These are phyloP conservation scores for Penicillium capsulatum DNA, from an alignment of 2,329 filamentous ascomycete genomes.

Conservation along the genomic window DNA sequence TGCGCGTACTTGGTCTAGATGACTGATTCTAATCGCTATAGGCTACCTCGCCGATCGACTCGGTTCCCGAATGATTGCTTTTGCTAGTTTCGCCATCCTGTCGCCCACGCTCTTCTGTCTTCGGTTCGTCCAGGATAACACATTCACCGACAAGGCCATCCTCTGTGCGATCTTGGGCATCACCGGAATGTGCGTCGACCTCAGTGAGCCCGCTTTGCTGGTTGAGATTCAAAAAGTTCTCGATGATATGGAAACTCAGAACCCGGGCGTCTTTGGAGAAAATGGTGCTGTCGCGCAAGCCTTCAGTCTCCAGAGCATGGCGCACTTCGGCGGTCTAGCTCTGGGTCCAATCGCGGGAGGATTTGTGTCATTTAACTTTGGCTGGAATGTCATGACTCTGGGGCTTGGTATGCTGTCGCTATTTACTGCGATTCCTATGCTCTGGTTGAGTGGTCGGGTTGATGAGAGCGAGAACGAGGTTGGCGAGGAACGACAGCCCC, in stretches of 20 bases:
- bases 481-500: conserved; percentile 2
- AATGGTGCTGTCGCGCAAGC: conserved; percentile 57
- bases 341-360: conserved; percentile 57
- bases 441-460: conserved; percentile 4
- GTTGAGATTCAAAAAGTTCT: conserved; percentile 59
- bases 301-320: conserved; percentile 59
- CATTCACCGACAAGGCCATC: conserved; percentile 58
- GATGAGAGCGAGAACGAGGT: background rate
- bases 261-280: conserved; percentile 62
- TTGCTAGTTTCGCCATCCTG: conserved; percentile 51
- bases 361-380: conserved; percentile 21
- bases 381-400: conserved; percentile 28
- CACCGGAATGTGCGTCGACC: conserved; percentile 54
- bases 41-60: conserved; percentile 52
- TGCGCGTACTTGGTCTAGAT: background rate
- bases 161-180: conserved; percentile 59
- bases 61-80: conserved; percentile 58
- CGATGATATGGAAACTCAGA: conserved; percentile 56
- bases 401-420: conserved; percentile 18
- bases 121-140: conserved; percentile 57
- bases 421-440: conserved; percentile 5
- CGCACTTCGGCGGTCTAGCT: conserved; percentile 56
- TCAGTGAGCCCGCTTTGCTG: conserved; percentile 62
- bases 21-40: conserved; percentile 15
- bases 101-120: conserved; percentile 61